Evolutionary conservation across 371 early-diverging fungal genomes (phyloP), one percentile per base, ranked within the genome.

Genomic region (Mucor lusitanicus): DNA sequence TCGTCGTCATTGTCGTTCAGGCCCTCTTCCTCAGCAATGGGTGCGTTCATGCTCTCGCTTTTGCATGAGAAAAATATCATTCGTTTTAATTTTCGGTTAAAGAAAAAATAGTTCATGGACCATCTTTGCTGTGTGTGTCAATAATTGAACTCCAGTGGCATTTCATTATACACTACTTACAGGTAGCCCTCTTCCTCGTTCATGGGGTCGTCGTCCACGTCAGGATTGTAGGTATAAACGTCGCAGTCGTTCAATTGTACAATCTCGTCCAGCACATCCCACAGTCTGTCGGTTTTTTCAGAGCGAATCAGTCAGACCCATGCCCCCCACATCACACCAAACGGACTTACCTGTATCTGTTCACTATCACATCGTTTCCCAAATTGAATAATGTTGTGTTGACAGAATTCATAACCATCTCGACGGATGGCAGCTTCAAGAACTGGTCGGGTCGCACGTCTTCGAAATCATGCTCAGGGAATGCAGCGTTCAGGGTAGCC

Each of bases 61-160:
- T 92, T 88, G 35, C 89, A 89, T 1, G 94, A 91, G 73, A 97
- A 94, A 72, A 93, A 96, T 7, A 97, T 84, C 64, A 97, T 91
- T 61, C 96, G 84, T 77, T 95, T 96, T 67, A 94, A 79, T 66
- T 91, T 90, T 61, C 91, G 88, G 79, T 97, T 97, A 68, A 90
- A 92, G 82, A 97, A 96, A 68, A 97, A 96, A 82, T 93, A 94
- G 82, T 96, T 94, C 80, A 95, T 91, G 30, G 94, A 93, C 97
- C 95, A 95, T 39, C 93, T 93, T 69, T 17, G 21, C 15, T 27
- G 6, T 54, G 21, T 54, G 21, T 42, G 44, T 61, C 27, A 67
- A 12, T 25, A 21, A 27, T 65, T 32, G 33, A 27, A 8, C 27
- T 21, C 21, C 19, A 46, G 30, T 44, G 19, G 28, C 15, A 28